Evolutionary conservation across 1,139 yeast genomes (phyloP).

Genomic region (Groenewaldozyma sp.): DNA sequence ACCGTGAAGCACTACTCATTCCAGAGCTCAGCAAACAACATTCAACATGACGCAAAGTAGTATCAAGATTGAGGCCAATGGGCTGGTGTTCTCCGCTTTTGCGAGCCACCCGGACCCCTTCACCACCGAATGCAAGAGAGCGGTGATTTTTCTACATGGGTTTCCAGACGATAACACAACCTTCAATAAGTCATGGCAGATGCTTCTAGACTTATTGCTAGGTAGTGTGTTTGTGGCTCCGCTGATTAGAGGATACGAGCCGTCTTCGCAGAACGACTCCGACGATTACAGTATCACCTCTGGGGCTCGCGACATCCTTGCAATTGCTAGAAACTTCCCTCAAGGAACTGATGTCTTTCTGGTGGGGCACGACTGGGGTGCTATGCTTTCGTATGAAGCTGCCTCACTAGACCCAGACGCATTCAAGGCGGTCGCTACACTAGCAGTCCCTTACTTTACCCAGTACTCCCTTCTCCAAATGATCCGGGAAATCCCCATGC

Average conservation of each 20-base stretch:
- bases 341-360: slow-evolving; percentile 16
- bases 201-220: slow-evolving; percentile 12
- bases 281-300: slow-evolving; percentile 11
- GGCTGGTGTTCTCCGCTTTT: not conserved
- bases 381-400: slow-evolving; percentile 15
- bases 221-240: slow-evolving; percentile 19
- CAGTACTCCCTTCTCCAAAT: slow-evolving; percentile 10
- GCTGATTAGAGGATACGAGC: slow-evolving; percentile 22
- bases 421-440: slow-evolving; percentile 13
- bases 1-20: too few species aligned
- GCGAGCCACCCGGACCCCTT: not conserved
- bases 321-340: slow-evolving; percentile 12
- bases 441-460: slow-evolving; percentile 23
- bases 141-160: slow-evolving; percentile 21
- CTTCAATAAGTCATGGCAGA: slow-evolving; percentile 16
- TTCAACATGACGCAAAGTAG: too few species aligned
- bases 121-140: slow-evolving; percentile 1
- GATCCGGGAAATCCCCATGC: slow-evolving; percentile 15
- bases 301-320: slow-evolving; percentile 16
- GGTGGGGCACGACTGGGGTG: slow-evolving; percentile 27
- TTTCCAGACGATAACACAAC: slow-evolving; percentile 21
- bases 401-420: slow-evolving; percentile 16
- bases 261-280: slow-evolving; percentile 13
- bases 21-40: not conserved
- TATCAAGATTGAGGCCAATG: not conserved